Evolutionary conservation across 2,329 filamentous ascomycete species (phyloP), one percentile per base, ranked within the genome.

Genomic region (Grosmannia huntii): DNA sequence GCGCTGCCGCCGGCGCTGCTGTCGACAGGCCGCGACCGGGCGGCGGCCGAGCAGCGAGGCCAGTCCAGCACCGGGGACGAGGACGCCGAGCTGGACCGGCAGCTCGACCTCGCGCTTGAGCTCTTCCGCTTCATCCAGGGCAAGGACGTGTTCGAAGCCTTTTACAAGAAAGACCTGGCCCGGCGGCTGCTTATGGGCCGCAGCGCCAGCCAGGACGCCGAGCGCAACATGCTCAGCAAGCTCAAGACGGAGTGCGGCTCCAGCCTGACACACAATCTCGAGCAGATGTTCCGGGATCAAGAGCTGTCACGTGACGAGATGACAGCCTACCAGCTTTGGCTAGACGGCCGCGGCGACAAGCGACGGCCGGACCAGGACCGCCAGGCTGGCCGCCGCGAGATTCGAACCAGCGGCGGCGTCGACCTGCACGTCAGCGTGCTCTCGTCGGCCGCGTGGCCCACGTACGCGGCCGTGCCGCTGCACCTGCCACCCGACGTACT

Each of bases 201-300:
- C 62, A 96, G 90, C 68, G 91, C 92, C 25, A 96, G 90, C 67
- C 88, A 92, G 58, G 94, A 99, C 71, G 92, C 94, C 0, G 95
- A 99, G 73, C 83, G 91, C 62, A 95, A 87, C 72, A 99, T 99
- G 94, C 80, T 99, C 53, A 80, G 88, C 28, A 89, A 95, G 64
- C 78, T 99, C 31, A 92, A 94, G 72, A 87, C 85, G 64, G 94
- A 99, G 75, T 99, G 94, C 68, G 94, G 94, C 46, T 87, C 89
- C 16, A 88, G 83, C 65, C 97, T 99, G 69, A 99, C 94, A 0
- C 91, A 96, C 68, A 99, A 99, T 66, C 78, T 99, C 0, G 95
- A 99, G 72, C 89, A 92, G 62, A 99, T 99, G 94, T 99, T 99
- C 76, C 96, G 95, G 70, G 94, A 99, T 67, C 90, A 97, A 70